Percentiles rank a stretch among this genome's conserved stretches.
These are phyloP conservation scores for Colletotrichum agaves DNA, from an alignment of 2,329 filamentous ascomycete genomes.

Conservation along the genomic window DNA sequence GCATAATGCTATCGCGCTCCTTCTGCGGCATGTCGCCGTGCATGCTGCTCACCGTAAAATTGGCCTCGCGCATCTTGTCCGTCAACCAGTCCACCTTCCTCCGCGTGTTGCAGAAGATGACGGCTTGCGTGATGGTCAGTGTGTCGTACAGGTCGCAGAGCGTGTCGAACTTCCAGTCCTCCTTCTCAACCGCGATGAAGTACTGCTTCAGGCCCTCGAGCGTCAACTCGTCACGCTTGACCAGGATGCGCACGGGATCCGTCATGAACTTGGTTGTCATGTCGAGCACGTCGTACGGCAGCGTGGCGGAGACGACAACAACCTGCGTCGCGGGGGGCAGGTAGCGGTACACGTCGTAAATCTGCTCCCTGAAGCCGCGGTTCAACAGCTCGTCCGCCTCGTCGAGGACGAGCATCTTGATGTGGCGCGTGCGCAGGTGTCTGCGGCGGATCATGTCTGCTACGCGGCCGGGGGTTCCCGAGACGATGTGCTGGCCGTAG, in stretches of 20 bases:
- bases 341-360: conserved; percentile 98
- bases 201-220: conserved; percentile 98
- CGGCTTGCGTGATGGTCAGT: conserved; percentile 96
- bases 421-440: conserved; percentile 67
- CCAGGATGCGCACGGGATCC: conserved; percentile 93
- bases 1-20: conserved; percentile 98
- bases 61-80: conserved; percentile 98
- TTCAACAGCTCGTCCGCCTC: conserved; percentile 78
- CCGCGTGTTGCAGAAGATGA: conserved; percentile 99
- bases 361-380: conserved; percentile 96
- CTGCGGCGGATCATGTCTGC: conserved; percentile 71
- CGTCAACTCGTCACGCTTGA: conserved; percentile 98
- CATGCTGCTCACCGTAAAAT: conserved; percentile 99
- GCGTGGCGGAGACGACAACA: conserved; percentile 95
- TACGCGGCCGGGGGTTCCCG: conserved; percentile 95
- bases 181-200: conserved; percentile 99
- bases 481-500: conserved; percentile 97
- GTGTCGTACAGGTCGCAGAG: conserved; percentile 99
- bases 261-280: conserved; percentile 99
- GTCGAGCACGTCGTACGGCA: conserved; percentile 97
- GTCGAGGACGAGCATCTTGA: conserved; percentile 73
- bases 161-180: conserved; percentile 99
- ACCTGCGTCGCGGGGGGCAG: conserved; percentile 96
- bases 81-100: conserved; percentile 99
- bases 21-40: conserved; percentile 99